Evolutionary conservation across 441 rosid genomes (phyloP), one percentile per base, ranked within the genome.

Genomic region (Melastoma candidum): DNA sequence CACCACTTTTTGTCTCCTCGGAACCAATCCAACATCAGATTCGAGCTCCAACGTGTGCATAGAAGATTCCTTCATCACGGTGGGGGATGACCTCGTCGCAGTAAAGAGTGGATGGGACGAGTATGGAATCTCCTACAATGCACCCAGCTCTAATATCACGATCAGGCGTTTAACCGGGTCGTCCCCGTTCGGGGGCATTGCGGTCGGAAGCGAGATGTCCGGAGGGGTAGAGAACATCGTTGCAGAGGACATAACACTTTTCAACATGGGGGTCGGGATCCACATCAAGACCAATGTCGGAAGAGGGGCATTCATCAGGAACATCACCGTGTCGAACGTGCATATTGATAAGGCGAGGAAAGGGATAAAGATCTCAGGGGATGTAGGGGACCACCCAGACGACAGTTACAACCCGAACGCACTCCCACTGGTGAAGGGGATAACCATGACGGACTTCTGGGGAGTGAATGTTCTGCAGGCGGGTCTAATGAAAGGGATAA

Each of bases 121-220:
- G 65, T 87, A 90, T 27, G 96, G 97, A 11, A 87, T 87, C 45
- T 68, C 81, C 26, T 87, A 81, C 51, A 76, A 77, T 13, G 75
- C 80, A 49, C 82, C 89, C 10, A 84, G 92, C 44, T 67, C 64
- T 1, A 52, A 74, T 3, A 71, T 80, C 7, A 83, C 77, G 59
- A 77, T 90, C 49, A 68, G 92, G 56, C 71, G 71, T 68, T 86
- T 81, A 56, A 60, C 54, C 47, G 71, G 87, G 36, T 77, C 76
- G 58, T 90, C 97, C 48, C 77, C 76, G 14, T 66, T 87, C 0
- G 95, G 96, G 17, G 71, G 77, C 8, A 68, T 90, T 43, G 81
- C 96, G 53, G 83, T 84, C 26, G 97, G 97, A 3, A 90, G 97
- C 26, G 97, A 90, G 63, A 90, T 90, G 97, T 90, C 97, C n/a